Evolutionary conservation across 2,329 filamentous ascomycete genomes (phyloP).

Genomic region (Scedosporium dehoogii): DNA sequence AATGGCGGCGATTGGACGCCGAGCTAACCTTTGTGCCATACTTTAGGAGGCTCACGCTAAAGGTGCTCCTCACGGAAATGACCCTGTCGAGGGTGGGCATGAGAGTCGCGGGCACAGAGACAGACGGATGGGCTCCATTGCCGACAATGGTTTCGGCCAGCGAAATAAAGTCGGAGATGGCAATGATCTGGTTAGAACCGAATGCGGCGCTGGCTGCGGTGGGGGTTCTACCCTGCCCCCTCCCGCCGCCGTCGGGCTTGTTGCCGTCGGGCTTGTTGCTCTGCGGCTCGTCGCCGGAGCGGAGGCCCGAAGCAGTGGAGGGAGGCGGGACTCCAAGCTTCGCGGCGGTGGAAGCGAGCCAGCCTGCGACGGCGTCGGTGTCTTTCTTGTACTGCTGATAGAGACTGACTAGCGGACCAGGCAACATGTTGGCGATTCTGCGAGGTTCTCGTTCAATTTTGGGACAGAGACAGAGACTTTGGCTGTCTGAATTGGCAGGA

Average conservation of each 20-base stretch:
- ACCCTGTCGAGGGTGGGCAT: neutral
- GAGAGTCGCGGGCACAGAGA: neutral
- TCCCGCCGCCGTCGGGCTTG: too few species aligned
- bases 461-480: too few species aligned
- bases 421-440: constrained; percentile 12
- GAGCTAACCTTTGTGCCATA: neutral
- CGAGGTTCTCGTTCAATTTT: too few species aligned
- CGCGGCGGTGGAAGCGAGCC: constrained; percentile 30
- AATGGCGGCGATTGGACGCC: constrained; percentile 18
- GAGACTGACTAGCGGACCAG: constrained; percentile 15
- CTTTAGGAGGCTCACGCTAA: neutral
- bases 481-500: too few species aligned
- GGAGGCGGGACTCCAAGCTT: constrained; percentile 18
- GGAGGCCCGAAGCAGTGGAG: constrained; percentile 15
- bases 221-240: neutral
- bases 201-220: neutral
- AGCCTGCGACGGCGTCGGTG: constrained; percentile 26
- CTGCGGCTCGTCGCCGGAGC: constrained; percentile 11
- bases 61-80: neutral
- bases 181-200: neutral
- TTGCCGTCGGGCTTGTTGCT: constrained; percentile 1
- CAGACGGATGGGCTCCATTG: neutral
- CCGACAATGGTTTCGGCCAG: neutral
- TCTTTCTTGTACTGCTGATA: constrained; percentile 32
- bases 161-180: neutral